phyloP scores from a whole-genome alignment of 2,329 filamentous ascomycete genomes.

The Spiromastix sp. region DNA sequence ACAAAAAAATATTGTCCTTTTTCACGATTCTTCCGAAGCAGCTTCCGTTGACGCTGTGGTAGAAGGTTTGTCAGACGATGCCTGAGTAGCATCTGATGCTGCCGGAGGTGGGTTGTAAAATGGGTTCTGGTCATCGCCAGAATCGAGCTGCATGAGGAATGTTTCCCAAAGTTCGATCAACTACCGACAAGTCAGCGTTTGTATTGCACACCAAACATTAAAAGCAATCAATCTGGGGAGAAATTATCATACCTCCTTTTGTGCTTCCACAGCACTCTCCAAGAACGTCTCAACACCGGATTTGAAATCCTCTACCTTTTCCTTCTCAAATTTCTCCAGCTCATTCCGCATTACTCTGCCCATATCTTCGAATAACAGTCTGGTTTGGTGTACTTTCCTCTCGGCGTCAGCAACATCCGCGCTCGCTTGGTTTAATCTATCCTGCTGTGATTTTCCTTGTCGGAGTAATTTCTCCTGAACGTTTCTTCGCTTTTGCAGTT shows the following conservation, averaged over 20 bases:
- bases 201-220: no score
- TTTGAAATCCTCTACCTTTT: conserved; percentile 99
- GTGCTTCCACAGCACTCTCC: conserved; percentile 92
- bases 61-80: conserved; percentile 5
- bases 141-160: conserved; percentile 89
- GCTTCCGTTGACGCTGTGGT: conserved; percentile 1
- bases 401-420: conserved; percentile 94
- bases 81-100: conserved; percentile 4
- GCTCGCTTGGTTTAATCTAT: conserved; percentile 81
- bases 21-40: conserved; percentile 5
- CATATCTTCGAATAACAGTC: conserved; percentile 94
- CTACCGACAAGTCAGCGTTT: no score
- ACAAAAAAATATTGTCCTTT: no score
- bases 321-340: conserved; percentile 84
- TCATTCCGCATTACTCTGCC: conserved; percentile 83
- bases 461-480: conserved; percentile 90
- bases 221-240: conserved; percentile 5
- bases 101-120: conserved; percentile 29
- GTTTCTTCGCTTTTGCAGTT: conserved; percentile 78
- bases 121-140: conserved; percentile 66
- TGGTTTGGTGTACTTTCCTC: conserved; percentile 79
- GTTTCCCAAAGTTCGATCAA: conserved; percentile 93
- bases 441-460: conserved; percentile 91
- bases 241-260: conserved; percentile 69
- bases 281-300: conserved; percentile 94